phyloP scores from a whole-genome alignment of 768 basidiomycete genomes.

The Mycena alexandri region DNA sequence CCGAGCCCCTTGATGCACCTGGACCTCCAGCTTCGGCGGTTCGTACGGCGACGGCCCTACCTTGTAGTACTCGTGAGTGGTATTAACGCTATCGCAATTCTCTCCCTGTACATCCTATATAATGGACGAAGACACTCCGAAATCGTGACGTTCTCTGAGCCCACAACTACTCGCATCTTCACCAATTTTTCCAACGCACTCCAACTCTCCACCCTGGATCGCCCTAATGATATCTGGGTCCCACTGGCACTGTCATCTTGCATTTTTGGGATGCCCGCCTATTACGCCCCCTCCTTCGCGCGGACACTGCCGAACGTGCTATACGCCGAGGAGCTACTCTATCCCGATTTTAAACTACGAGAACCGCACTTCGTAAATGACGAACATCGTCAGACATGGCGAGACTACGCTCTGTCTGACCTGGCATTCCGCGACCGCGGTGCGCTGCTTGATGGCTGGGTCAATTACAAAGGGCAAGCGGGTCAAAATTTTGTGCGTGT shows the following conservation, averaged over 20 bases:
- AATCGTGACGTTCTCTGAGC: neutral
- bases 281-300: constrained; percentile 32
- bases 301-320: constrained; percentile 10
- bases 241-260: constrained; percentile 26
- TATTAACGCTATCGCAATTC: too few species aligned
- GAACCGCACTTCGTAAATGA: constrained; percentile 29
- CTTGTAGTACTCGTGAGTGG: too few species aligned
- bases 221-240: constrained; percentile 10
- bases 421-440: neutral
- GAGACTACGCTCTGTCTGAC: constrained; percentile 3
- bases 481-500: constrained; percentile 34
- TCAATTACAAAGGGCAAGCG: constrained; percentile 30
- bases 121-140: too few species aligned
- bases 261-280: constrained; percentile 26
- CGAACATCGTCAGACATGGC: constrained; percentile 30
- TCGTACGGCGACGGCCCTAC: too few species aligned
- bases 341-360: constrained; percentile 34
- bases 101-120: too few species aligned
- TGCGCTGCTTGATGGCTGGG: constrained; percentile 23
- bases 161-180: too few species aligned
- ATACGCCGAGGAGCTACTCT: constrained; percentile 33
- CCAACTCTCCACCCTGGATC: neutral
- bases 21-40: too few species aligned
- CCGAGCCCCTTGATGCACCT: too few species aligned
- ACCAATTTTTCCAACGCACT: neutral